phyloP scores from a whole-genome alignment of 805 yeast genomes.

The Peterozyma xylosa region DNA sequence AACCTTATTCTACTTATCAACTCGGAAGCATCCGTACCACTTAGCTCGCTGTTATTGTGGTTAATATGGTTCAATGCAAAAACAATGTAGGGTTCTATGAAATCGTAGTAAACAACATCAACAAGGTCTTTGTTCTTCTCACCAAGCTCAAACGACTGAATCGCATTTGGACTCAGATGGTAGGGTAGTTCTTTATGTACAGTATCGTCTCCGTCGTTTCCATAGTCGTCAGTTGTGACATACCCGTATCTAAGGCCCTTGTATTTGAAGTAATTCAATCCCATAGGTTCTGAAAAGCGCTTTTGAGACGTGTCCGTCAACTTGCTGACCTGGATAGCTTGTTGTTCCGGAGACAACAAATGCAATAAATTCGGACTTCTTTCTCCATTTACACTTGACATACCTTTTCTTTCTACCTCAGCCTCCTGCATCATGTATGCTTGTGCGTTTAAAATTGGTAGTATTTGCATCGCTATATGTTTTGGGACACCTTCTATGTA shows the following conservation, averaged over 20 bases:
- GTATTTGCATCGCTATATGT: conserved; percentile 44
- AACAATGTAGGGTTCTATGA: conserved; percentile 48
- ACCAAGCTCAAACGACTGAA: conserved; percentile 40
- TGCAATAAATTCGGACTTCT: background rate
- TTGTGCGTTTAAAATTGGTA: conserved; percentile 48
- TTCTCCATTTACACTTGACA: background rate
- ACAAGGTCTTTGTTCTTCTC: conserved; percentile 27
- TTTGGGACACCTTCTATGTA: conserved; percentile 52
- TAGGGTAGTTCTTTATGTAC: conserved; percentile 50
- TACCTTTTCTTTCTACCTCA: background rate
- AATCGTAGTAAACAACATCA: conserved; percentile 75
- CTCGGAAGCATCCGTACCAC: conserved; percentile 1
- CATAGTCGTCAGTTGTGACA: conserved; percentile 78
- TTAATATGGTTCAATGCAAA: conserved; percentile 31
- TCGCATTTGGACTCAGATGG: conserved; percentile 72
- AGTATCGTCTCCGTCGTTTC: conserved; percentile 83
- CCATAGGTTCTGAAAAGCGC: background rate
- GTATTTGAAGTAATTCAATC: background rate
- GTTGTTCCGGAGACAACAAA: conserved; percentile 7
- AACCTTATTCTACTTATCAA: conserved; percentile 9
- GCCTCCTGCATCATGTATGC: conserved; percentile 30
- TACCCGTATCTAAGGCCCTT: conserved; percentile 53
- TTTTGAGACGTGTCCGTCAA: background rate
- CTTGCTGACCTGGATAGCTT: conserved; percentile 10
- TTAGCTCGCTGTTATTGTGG: conserved; percentile 6